Evolutionary conservation across 169 alveolate species (phyloP), one percentile per base, ranked within the genome.

Genomic region (Eimeria tenella): DNA sequence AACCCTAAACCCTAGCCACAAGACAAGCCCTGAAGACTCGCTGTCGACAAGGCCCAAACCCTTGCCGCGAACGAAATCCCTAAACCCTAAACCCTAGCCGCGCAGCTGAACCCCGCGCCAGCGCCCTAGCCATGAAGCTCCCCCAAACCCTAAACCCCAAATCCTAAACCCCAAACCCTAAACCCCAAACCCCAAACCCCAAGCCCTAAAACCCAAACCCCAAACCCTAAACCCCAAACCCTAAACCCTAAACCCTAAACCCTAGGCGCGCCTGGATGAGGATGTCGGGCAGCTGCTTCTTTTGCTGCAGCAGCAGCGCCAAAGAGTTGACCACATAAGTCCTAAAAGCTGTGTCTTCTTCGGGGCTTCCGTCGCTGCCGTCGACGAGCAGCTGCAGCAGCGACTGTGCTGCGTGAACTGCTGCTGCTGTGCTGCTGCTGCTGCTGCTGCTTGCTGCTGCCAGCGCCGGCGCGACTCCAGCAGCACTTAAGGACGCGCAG

Each of bases 381-480:
- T 42, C 56, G 52, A 55, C 58, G 4, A 42, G 19, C 83, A 25
- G 56, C 56, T 42, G 83, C 83, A 21, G 56, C 42, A 42, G 83
- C 13, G 83, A 42, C 83, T 73, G 83, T 31, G 83, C 83, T 73
- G 83, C 52, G 58, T 42, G 52, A 10, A 73, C 13, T 31, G 83
- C 83, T 17, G 77, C 77, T 13, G 77, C 77, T 68, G 77, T 68
- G 77, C 58, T 42, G 63, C 65, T 77, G 63, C 68, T 11, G 68
- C 62, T 77, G 70, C 65, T 42, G 87, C 87, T 52, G 70, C 53
- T 42, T 21, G 86, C 63, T 49, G 50, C 71, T 8, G 53, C 71
- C 56, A 68, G 50, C 5, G 83, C 42, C 56, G 73, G 21, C 25
- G 73, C 83, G 7, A 50, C 55, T 60, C 52, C 53, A 31, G 93